Conservation (phyloP, 306 rosid species). For the Acacia acuminata region DNA sequence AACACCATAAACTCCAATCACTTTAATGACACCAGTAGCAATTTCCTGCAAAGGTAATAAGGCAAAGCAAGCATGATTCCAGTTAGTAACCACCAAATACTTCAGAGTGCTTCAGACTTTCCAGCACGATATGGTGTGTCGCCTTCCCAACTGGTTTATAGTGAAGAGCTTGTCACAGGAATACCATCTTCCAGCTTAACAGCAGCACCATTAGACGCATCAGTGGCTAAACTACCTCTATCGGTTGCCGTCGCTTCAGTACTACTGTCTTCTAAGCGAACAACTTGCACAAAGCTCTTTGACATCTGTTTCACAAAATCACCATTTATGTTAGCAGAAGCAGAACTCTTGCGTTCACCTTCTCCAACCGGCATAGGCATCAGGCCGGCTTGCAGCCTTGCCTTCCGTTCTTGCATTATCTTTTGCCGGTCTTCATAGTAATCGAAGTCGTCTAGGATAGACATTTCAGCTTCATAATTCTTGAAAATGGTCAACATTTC, state of each 20-base stretch:
- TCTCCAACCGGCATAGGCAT: constrained; percentile 55
- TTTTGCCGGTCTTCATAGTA: constrained; percentile 86
- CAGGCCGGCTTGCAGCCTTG: constrained; percentile 63
- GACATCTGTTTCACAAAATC: constrained; percentile 81
- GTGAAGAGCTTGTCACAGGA: constrained; percentile 54
- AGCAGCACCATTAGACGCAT: constrained; percentile 41
- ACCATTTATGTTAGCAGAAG: constrained; percentile 41
- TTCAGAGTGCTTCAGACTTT: constrained; percentile 10
- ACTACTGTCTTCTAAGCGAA: constrained; percentile 64
- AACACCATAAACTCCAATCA: constrained; percentile 27
- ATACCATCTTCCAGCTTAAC: constrained; percentile 58
- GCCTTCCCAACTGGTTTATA: constrained; percentile 53
- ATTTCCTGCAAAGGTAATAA: constrained; percentile 37
- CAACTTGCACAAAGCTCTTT: constrained; percentile 81
- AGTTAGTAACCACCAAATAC: constrained; percentile 35
- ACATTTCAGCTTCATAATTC: constrained; percentile 67
- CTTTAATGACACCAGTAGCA: constrained; percentile 48
- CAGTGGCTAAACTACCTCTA: constrained; percentile 47
- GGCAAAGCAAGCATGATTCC: constrained; percentile 36
- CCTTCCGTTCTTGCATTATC: constrained; percentile 82
- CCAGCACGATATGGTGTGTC: background rate
- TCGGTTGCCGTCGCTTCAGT: constrained; percentile 47
- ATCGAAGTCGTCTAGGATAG: constrained; percentile 83
- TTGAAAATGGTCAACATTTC: constrained; percentile 79
- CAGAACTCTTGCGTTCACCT: constrained; percentile 55